These are phyloP conservation scores for Stromatinia cepivora DNA, from an alignment of 2,329 filamentous ascomycete species.

Conservation along the genomic window DNA sequence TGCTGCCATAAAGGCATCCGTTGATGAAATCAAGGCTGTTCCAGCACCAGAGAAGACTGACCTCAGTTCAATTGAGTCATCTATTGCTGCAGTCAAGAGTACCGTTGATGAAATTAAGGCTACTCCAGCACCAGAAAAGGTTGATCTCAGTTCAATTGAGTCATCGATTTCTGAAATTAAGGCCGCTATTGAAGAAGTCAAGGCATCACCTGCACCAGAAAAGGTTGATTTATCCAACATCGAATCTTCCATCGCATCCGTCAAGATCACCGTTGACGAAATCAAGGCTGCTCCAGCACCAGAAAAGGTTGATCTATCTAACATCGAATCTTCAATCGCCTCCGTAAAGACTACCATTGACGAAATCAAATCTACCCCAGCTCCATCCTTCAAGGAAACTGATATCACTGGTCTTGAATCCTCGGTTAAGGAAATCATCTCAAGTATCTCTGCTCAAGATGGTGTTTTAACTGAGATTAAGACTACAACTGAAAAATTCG, in stretches of 20 bases:
- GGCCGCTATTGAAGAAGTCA: constrained; percentile 26
- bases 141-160: constrained; percentile 28
- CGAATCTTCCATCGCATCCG: constrained; percentile 27
- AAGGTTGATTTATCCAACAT: constrained; percentile 28
- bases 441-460: constrained; percentile 19
- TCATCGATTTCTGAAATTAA: constrained; percentile 28
- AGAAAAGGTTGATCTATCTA: constrained; percentile 27
- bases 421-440: constrained; percentile 27
- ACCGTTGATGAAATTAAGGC: constrained; percentile 27
- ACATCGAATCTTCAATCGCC: constrained; percentile 27
- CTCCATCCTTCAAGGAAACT: constrained; percentile 23
- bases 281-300: constrained; percentile 24
- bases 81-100: constrained; percentile 26
- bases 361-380: constrained; percentile 24
- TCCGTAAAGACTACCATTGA: constrained; percentile 28
- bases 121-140: constrained; percentile 24
- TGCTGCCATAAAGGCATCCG: too few relatives aligned
- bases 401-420: constrained; percentile 29
- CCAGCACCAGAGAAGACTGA: too few relatives aligned
- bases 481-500: constrained; percentile 27
- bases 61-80: too few relatives aligned
- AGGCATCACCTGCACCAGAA: constrained; percentile 24
- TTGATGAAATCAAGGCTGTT: too few relatives aligned
- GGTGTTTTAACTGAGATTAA: constrained; percentile 34
- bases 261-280: constrained; percentile 28